Evolutionary conservation across 768 basidiomycete species (phyloP), one percentile per base, ranked within the genome.

Genomic region (Termitomyces titanicus): DNA sequence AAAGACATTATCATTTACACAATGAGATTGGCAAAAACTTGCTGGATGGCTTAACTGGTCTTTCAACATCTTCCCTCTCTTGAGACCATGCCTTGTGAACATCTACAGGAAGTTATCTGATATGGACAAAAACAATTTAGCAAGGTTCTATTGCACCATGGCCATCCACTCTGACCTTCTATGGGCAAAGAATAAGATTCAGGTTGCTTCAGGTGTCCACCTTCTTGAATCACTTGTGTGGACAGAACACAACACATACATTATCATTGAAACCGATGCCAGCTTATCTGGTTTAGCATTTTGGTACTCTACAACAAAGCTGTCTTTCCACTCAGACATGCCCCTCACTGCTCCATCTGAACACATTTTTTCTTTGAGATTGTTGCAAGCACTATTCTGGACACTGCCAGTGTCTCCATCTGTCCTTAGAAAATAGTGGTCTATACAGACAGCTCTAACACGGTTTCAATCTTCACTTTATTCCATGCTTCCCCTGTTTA

Each of bases 401-500:
- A 29, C 29, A 9, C 9, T 9, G 29, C 29, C 5, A 29, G 29
- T 9, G 29, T 27, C 1, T 22, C 39, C 2, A 24, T 18, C 15
- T 18, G 1, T 3, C 42, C 55, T 13, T 13, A 20, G 13, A 46
- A 33, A 0, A 31, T 67, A 7, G 20, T 69, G 0, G 56, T 72
- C 3, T 61, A 56, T 51, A 66, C 66, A 0, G 76, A 77, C 45
- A 74, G 65, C 27, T 27, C 58, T 0, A 73, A 73, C 58, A 68
- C 70, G 0, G 69, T 76, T 2, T 44, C 61, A 1, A 65, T 76
- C 5, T 77, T 76, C 46, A 64, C 62, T 46, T 54, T 66, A 0
- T 54, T 72, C 0, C 37, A 47, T 3, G 58, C 62, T 3, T n/a
- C 12, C 0, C 62, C 66, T 0, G 5, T 6, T 0, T 69, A 65